Evolutionary conservation across 352 stramenopile species (phyloP).

Genomic region (Pythium folliculosum): DNA sequence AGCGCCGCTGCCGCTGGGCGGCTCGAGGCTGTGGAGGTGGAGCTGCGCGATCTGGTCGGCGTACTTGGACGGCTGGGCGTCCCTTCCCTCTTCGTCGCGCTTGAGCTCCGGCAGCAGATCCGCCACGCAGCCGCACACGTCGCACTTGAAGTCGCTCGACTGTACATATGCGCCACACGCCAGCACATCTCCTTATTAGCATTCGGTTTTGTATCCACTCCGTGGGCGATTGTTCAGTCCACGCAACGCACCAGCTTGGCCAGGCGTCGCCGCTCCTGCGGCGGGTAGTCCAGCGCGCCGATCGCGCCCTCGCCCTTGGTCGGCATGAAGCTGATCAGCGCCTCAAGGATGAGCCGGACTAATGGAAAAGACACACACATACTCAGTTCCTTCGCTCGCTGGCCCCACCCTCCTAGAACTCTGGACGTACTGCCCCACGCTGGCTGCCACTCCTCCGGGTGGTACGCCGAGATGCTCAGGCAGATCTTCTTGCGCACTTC

Average conservation of each 20-base stretch:
- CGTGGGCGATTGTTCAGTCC: too few species aligned
- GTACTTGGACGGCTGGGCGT: slow-evolving; percentile 65
- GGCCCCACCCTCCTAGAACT: background rate
- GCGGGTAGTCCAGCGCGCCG: slow-evolving; percentile 73
- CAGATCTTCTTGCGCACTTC: slow-evolving; percentile 98
- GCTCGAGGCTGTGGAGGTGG: slow-evolving; percentile 77
- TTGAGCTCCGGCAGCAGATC: slow-evolving; percentile 71
- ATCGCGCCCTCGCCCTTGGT: slow-evolving; percentile 86
- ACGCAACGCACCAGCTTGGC: slow-evolving; percentile 51
- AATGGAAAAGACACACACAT: background rate
- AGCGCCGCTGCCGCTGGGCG: slow-evolving; percentile 1
- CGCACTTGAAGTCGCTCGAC: slow-evolving; percentile 79
- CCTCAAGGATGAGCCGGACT: slow-evolving; percentile 97
- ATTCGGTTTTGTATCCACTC: too few species aligned
- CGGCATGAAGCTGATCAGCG: slow-evolving; percentile 98
- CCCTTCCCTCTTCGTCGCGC: slow-evolving; percentile 5
- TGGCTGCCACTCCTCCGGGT: slow-evolving; percentile 98
- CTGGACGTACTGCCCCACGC: slow-evolving; percentile 77
- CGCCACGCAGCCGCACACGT: slow-evolving; percentile 64
- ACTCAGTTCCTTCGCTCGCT: background rate
- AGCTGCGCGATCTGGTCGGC: slow-evolving; percentile 79
- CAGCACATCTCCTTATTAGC: too few species aligned
- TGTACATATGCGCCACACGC: slow-evolving; percentile 18
- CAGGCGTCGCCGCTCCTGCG: slow-evolving; percentile 60
- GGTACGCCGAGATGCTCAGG: slow-evolving; percentile 96